Percentiles rank a stretch among this genome's conserved stretches.
Conservation (phyloP, 2,329 filamentous ascomycete species). For the Neofusicoccum umdonicola region DNA sequence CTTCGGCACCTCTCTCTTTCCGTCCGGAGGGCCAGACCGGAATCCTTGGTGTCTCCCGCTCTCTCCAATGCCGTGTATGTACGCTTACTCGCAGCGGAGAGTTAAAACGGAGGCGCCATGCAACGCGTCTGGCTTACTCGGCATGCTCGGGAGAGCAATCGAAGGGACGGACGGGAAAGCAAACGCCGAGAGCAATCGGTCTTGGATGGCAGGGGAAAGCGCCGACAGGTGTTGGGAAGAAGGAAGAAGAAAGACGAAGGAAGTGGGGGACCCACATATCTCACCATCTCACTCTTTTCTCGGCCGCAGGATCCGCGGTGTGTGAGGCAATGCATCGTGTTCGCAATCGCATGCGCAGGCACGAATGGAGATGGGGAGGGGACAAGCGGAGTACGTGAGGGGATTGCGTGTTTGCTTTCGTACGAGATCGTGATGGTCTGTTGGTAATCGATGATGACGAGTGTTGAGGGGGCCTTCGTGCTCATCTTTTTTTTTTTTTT, state of each 20-base stretch:
- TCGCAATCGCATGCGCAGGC: background rate
- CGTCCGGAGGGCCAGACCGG: background rate
- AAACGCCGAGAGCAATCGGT: background rate
- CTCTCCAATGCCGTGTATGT: background rate
- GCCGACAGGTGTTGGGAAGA: background rate
- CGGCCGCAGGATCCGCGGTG: background rate
- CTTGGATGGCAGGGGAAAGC: background rate
- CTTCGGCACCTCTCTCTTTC: background rate
- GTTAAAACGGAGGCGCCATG: background rate
- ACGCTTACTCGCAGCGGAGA: background rate
- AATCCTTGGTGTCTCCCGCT: background rate
- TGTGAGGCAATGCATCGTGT: background rate
- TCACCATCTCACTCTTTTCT: background rate
- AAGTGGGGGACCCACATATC: background rate
- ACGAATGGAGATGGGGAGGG: background rate
- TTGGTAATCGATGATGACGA: background rate
- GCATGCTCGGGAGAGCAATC: background rate
- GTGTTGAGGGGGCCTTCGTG: background rate
- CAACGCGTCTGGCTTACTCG: background rate
- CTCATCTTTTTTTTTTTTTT: background rate
- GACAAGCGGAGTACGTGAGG: background rate
- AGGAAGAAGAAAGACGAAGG: background rate
- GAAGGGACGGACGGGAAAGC: background rate
- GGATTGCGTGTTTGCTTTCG: background rate
- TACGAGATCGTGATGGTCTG: background rate